Percentiles rank a stretch among this genome's conserved stretches.
Evolutionary conservation across 108 stramenopile species (phyloP).

Genomic region (Nitzschia putrida): DNA sequence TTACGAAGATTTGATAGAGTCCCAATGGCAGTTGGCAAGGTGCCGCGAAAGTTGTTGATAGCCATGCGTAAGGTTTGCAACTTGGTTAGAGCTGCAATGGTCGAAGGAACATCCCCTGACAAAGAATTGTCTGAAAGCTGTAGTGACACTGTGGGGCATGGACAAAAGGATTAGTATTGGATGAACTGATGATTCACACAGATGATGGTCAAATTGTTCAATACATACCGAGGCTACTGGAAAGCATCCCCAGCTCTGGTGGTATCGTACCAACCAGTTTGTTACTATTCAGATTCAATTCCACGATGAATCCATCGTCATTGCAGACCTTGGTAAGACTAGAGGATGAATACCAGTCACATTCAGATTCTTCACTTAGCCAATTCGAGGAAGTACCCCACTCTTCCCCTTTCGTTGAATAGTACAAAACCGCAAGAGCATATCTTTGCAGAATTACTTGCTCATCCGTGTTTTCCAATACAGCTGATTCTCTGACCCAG

Average conservation of each 20-base stretch:
- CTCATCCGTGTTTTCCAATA: conserved; percentile 29
- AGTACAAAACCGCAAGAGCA: conserved; percentile 34
- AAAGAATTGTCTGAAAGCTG: conserved; percentile 37
- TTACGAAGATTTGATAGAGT: conserved; percentile 29
- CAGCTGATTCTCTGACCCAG: conserved; percentile 34
- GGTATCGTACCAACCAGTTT: conserved; percentile 28
- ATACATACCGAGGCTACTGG: conserved; percentile 12
- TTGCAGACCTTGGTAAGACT: conserved; percentile 38
- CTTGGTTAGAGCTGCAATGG: conserved; percentile 31
- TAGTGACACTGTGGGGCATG: neutral
- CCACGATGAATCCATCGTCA: conserved; percentile 6
- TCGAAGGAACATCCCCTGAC: conserved; percentile 29
- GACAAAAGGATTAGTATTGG: conserved; percentile 8
- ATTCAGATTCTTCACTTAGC: conserved; percentile 28
- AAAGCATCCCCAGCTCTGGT: conserved; percentile 13
- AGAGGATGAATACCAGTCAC: conserved; percentile 23
- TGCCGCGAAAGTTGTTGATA: conserved; percentile 35
- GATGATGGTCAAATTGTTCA: neutral
- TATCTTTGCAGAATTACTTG: conserved; percentile 33
- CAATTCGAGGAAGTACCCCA: conserved; percentile 29
- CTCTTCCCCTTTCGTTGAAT: conserved; percentile 23
- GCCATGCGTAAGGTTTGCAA: conserved; percentile 21
- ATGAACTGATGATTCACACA: conserved; percentile 7
- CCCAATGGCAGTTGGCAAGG: conserved; percentile 28
- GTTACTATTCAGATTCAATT: conserved; percentile 10